Base-by-base conservation (phyloP, 805 yeast genomes). In the Candida boidinii region DNA sequence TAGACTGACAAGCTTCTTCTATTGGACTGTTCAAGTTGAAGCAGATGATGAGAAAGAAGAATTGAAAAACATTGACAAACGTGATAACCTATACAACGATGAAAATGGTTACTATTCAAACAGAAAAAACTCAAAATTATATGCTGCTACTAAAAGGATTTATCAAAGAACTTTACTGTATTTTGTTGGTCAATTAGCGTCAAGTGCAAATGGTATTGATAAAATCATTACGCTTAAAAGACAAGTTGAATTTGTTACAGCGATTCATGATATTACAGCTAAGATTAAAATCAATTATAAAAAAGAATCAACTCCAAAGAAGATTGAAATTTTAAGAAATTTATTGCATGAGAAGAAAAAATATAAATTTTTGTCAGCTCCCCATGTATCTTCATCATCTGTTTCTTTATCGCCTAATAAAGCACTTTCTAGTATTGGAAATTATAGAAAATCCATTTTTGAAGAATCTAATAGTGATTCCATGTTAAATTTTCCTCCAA, bases 21-120 rank as follows among this genome's bases (percentile, higher is more conserved):
- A 85, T 54, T 92, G 98, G 97, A 85, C 80, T 50, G 70, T 92
- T 31, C 79, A 78, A 42, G 95, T 94, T 2, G 96, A 90, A 48
- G 72, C 80, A 20, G 85, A 80, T 46, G 95, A 84, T 36, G 71
- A 68, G 23, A 50, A 55, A 23, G 24, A 33, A 4, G 38, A 33
- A 26, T n/a, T n/a, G n/a, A n/a, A n/a, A n/a, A n/a, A n/a, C n/a
- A n/a, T n/a, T n/a, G n/a, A n/a, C n/a, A n/a, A n/a, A n/a, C n/a
- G n/a, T n/a, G n/a, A n/a, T n/a, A n/a, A n/a, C n/a, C n/a, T n/a
- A n/a, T n/a, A n/a, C n/a, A n/a, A n/a, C n/a, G n/a, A n/a, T n/a
- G n/a, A n/a, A n/a, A n/a, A n/a, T n/a, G n/a, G n/a, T n/a, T n/a
- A n/a, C n/a, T n/a, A n/a, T n/a, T n/a, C n/a, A n/a, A n/a, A n/a